Base-by-base conservation (phyloP, 1,139 yeast species). In the Sugiyamaella castrensis region DNA sequence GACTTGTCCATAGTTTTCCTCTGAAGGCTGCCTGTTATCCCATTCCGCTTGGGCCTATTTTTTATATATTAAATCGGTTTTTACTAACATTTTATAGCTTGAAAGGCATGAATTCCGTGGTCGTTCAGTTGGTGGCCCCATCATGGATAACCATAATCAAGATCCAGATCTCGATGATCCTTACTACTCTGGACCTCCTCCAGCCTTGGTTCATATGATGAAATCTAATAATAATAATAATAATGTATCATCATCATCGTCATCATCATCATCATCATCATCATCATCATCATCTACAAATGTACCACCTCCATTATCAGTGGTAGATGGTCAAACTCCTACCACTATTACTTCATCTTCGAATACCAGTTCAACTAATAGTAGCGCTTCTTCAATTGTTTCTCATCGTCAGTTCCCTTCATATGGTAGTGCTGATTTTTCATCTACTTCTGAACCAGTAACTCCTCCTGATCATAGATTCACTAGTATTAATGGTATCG, bases 391-490 rank as follows among this genome's bases (percentile, higher is more conserved):
- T 13, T 35, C 37, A 29, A 33, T 44, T 11, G 29, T 43, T 9
- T 33, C 30, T 13, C 55, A 52, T 40, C 53, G 45, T 19, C 51
- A 51, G 15, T 37, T 46, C 19, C 48, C 48, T 6, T 52, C 55
- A 28, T 49, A 46, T 40, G 53, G 55, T 30, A 52, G 55, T 34
- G 46, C 51, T 8, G 55, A 46, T 35, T 51, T 49, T 40, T 48
- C 47, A 7, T 47, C 51, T 30, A 47, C 42, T 30, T 49, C 55
- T 13, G 53, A 52, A 35, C 55, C 55, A 6, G 55, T 41, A 4
- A 52, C 55, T 33, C 55, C 55, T 13, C 53, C 53, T 26, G 51
- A 52, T 29, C 15, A 35, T 24, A 26, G 50, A 32, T 42, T 34
- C 26, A 16, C 47, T 33, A n/a, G n/a, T n/a, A 33, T 42, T 29